These are phyloP conservation scores for Prosopis cineraria DNA, from an alignment of 306 rosid species.

Conservation along the genomic window DNA sequence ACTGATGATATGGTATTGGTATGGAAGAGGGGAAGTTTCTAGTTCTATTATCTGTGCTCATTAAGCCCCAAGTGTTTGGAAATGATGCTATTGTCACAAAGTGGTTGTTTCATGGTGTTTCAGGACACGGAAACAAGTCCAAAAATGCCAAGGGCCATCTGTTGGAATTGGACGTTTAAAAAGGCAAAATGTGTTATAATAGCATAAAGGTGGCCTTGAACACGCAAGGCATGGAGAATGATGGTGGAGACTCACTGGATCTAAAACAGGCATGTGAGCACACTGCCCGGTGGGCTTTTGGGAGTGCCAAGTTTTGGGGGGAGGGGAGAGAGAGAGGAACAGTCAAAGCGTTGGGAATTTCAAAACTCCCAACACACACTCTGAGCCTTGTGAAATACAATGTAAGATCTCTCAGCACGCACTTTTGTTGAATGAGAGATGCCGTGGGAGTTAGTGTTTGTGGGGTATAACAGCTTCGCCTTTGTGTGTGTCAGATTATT, in stretches of 20 bases:
- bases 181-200: background rate
- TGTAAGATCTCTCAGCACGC: slow-evolving; percentile 30
- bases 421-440: slow-evolving; percentile 49
- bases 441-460: slow-evolving; percentile 52
- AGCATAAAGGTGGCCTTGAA: background rate
- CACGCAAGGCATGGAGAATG: background rate
- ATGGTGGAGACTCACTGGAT: slow-evolving; percentile 18
- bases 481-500: slow-evolving; percentile 30
- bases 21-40: slow-evolving; percentile 20
- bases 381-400: slow-evolving; percentile 34
- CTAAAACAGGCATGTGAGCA: slow-evolving; percentile 54
- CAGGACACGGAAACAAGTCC: slow-evolving; percentile 26
- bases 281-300: slow-evolving; percentile 63
- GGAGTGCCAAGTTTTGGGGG: slow-evolving; percentile 44
- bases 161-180: slow-evolving; percentile 37
- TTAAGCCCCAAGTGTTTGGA: slow-evolving; percentile 33
- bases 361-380: slow-evolving; percentile 37
- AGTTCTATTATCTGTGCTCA: slow-evolving; percentile 21
- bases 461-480: slow-evolving; percentile 36
- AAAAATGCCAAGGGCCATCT: slow-evolving; percentile 44
- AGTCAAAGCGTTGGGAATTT: slow-evolving; percentile 61
- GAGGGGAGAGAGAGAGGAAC: slow-evolving; percentile 9
- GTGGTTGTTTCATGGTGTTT: slow-evolving; percentile 42
- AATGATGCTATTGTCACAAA: slow-evolving; percentile 44
- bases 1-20: slow-evolving; percentile 27